Evolutionary conservation across 2,329 filamentous ascomycete species (phyloP).

Genomic region (Cercospora zeae-maydis): DNA sequence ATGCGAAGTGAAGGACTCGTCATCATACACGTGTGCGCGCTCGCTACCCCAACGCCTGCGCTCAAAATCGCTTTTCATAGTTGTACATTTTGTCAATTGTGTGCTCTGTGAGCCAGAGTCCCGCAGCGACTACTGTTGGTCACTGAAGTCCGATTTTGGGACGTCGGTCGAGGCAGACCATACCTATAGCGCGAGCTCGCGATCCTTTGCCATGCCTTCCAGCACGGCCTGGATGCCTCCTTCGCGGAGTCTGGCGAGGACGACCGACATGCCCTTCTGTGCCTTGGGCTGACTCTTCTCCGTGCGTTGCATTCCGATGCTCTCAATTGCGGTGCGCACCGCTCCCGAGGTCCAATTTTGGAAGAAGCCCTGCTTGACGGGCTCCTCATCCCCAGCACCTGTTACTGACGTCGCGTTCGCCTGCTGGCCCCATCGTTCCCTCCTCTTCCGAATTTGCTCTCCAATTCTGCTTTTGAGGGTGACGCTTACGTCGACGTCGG

Average conservation of each 20-base stretch:
- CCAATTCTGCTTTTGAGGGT: conserved; percentile 70
- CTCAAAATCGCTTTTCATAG: conserved; percentile 8
- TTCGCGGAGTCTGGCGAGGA: conserved; percentile 66
- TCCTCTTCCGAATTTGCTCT: conserved; percentile 59
- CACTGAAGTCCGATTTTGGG: neutral
- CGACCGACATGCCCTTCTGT: conserved; percentile 77
- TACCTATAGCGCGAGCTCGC: conserved; percentile 26
- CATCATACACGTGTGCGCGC: neutral
- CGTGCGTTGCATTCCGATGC: conserved; percentile 71
- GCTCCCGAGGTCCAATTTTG: conserved; percentile 63
- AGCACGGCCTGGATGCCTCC: conserved; percentile 67
- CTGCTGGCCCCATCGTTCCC: conserved; percentile 41
- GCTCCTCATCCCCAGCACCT: conserved; percentile 42
- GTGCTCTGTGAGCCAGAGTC: neutral
- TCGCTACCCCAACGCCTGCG: conserved; percentile 14
- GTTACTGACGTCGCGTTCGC: conserved; percentile 40
- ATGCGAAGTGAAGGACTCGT: conserved; percentile 8
- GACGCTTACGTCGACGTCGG: conserved; percentile 69
- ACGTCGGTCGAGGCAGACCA: neutral
- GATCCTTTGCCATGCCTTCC: conserved; percentile 65
- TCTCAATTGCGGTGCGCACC: conserved; percentile 77
- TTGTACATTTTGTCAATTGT: conserved; percentile 8
- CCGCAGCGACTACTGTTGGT: neutral
- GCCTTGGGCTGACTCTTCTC: conserved; percentile 75
- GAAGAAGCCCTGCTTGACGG: conserved; percentile 55